Conservation (phyloP, 257 asterid species). For the Rhazya stricta region DNA sequence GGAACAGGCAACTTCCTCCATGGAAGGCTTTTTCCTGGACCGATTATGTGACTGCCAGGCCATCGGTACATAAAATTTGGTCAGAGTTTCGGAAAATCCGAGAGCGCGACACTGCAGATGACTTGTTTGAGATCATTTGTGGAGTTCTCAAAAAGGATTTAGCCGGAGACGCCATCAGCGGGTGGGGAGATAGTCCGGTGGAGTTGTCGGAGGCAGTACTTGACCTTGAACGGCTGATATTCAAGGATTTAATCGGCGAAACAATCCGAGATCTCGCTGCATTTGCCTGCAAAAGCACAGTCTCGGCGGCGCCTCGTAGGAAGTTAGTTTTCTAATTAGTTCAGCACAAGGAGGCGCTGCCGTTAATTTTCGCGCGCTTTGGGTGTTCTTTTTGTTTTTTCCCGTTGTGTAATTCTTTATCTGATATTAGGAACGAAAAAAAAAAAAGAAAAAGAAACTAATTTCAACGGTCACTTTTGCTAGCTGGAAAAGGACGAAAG, state of each 20-base stretch:
- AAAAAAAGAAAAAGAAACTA: neutral
- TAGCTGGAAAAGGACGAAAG: constrained; percentile 14
- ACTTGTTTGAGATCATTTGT: constrained; percentile 55
- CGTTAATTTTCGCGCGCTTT: constrained; percentile 17
- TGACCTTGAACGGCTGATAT: constrained; percentile 80
- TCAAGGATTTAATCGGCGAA: constrained; percentile 74
- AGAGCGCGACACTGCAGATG: constrained; percentile 39
- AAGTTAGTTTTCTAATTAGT: constrained; percentile 55
- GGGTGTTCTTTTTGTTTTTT: neutral
- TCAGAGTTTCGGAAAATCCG: constrained; percentile 56
- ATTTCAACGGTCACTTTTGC: constrained; percentile 17
- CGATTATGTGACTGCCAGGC: constrained; percentile 15
- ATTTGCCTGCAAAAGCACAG: constrained; percentile 35
- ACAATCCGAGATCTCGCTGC: constrained; percentile 61
- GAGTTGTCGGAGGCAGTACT: constrained; percentile 67
- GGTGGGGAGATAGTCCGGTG: constrained; percentile 72
- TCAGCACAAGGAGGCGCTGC: constrained; percentile 38
- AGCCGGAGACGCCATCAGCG: constrained; percentile 44
- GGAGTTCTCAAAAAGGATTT: constrained; percentile 70
- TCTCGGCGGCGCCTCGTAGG: constrained; percentile 44
- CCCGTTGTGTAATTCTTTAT: neutral
- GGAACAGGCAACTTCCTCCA: constrained; percentile 63
- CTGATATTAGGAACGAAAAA: neutral
- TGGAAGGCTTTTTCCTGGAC: constrained; percentile 55
- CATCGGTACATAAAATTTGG: constrained; percentile 47